phyloP scores from a whole-genome alignment of 75 land plant genomes.

The Azolla pinnata region DNA sequence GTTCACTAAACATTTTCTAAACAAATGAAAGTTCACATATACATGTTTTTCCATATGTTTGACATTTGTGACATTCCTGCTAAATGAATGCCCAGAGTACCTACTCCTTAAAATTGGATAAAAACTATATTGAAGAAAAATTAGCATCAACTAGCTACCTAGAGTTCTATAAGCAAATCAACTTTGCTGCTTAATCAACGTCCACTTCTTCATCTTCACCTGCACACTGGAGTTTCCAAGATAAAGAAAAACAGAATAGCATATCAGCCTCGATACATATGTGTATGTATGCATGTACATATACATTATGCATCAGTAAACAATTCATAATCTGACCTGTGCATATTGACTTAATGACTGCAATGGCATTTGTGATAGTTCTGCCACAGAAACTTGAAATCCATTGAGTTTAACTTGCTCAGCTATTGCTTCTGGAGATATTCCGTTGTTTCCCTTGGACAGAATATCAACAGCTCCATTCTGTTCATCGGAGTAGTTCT shows the following conservation, averaged over 20 bases:
- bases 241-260: neutral
- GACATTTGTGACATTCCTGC: no score
- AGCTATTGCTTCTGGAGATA: neutral
- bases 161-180: no score
- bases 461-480: neutral
- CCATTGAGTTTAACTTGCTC: neutral
- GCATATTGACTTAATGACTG: neutral
- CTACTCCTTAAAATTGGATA: no score
- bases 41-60: no score
- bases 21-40: no score
- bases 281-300: neutral
- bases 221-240: slow-evolving; percentile 23
- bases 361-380: neutral
- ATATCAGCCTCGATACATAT: neutral
- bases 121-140: no score
- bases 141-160: no score
- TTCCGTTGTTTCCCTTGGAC: neutral
- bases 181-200: slow-evolving; percentile 27
- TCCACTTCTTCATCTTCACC: slow-evolving; percentile 46
- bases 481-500: neutral
- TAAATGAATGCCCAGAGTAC: no score
- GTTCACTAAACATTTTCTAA: no score
- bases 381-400: neutral
- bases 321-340: neutral
- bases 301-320: neutral